phyloP scores from a whole-genome alignment of 1,139 yeast species.

The Scheffersomyces lignicola region DNA sequence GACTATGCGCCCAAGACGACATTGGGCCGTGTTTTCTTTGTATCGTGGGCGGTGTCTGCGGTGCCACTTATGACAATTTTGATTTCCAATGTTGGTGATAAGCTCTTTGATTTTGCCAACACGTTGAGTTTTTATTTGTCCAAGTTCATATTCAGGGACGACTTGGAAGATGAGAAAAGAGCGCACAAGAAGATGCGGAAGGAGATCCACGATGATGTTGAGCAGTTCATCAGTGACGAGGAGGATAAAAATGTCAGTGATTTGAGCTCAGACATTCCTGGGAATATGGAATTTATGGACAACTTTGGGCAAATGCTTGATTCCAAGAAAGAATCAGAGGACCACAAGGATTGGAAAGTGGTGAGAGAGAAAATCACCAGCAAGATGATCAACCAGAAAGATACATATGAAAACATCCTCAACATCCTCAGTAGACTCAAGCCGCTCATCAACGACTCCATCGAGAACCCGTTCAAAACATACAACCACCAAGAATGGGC shows the following conservation, averaged over 20 bases:
- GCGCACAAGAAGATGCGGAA: conserved; percentile 5
- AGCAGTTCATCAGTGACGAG: conserved; percentile 15
- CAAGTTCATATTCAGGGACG: conserved; percentile 12
- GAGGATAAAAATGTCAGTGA: conserved; percentile 8
- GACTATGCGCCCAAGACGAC: conserved; percentile 62
- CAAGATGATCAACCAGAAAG: conserved; percentile 12
- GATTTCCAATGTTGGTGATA: conserved; percentile 70
- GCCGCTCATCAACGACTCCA: conserved; percentile 30
- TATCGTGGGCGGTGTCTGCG: conserved; percentile 77
- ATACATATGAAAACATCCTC: conserved; percentile 18
- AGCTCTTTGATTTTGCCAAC: conserved; percentile 41
- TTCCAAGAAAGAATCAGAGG: neutral
- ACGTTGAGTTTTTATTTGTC: conserved; percentile 17
- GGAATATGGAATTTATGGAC: conserved; percentile 3
- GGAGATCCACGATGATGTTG: conserved; percentile 14
- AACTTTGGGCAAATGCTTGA: conserved; percentile 1
- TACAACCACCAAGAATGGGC: conserved; percentile 36
- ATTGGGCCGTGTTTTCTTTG: conserved; percentile 72
- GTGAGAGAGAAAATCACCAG: conserved; percentile 6
- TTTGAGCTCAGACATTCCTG: conserved; percentile 2
- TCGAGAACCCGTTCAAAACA: conserved; percentile 31
- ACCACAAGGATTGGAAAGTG: neutral
- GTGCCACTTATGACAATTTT: conserved; percentile 86
- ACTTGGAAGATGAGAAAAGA: conserved; percentile 8
- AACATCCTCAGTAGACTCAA: conserved; percentile 22